A percentile compares a stretch with the other conserved stretches of the same genome.
phyloP scores from a whole-genome alignment of 441 rosid species.

The Sinapis alba region DNA sequence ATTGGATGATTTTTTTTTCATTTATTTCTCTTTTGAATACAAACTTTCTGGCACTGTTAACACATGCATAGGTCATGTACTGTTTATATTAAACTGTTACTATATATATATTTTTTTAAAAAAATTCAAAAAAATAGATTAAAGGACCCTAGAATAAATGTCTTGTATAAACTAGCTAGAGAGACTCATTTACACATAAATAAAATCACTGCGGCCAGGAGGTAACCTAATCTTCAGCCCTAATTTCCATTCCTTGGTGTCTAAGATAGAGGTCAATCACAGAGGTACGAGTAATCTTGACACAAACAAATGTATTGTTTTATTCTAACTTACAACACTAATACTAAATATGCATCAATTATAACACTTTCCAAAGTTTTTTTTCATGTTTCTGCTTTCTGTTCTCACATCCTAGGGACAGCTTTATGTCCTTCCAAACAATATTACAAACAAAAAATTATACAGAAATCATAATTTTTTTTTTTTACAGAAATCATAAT shows the following conservation, averaged over 20 bases:
- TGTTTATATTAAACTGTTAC: background rate
- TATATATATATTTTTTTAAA: background rate
- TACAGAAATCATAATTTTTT: slow-evolving; percentile 22
- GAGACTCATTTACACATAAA: background rate
- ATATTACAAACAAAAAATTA: slow-evolving; percentile 33
- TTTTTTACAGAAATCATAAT: slow-evolving; percentile 18
- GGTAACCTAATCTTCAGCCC: background rate
- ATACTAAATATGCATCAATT: slow-evolving; percentile 19
- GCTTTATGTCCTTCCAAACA: slow-evolving; percentile 30
- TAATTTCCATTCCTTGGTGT: background rate
- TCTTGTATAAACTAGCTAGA: slow-evolving; percentile 5
- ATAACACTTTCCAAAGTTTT: background rate
- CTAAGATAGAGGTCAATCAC: background rate
- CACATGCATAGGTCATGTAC: slow-evolving; percentile 2
- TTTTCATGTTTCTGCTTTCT: slow-evolving; percentile 6
- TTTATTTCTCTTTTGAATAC: background rate
- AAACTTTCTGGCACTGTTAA: background rate
- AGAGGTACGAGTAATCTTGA: background rate
- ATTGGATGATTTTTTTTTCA: background rate
- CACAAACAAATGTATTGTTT: background rate
- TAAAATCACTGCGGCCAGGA: background rate
- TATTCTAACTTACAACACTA: slow-evolving; percentile 13
- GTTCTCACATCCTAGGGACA: slow-evolving; percentile 31
- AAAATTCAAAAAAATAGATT: background rate
- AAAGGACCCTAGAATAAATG: background rate